phyloP scores from a whole-genome alignment of 2,329 filamentous ascomycete species.

The Cercospora sp. region DNA sequence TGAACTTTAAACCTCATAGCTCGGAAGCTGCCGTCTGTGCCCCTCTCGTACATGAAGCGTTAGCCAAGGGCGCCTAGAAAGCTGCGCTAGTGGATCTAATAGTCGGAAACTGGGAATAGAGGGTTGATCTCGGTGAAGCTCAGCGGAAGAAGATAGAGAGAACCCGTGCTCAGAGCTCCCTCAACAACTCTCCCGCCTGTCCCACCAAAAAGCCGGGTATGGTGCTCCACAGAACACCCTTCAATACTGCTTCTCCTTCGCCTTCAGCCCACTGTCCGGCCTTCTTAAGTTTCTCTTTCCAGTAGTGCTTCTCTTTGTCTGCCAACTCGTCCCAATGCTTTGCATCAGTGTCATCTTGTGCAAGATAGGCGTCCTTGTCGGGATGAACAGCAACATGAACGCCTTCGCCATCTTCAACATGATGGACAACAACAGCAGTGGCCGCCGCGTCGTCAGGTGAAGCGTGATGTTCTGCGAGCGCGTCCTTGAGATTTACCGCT shows the following conservation, averaged over 20 bases:
- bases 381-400: conserved; percentile 40
- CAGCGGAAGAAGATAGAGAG: background rate
- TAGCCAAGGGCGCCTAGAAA: background rate
- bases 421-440: conserved; percentile 44
- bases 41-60: background rate
- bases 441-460: conserved; percentile 26
- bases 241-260: conserved; percentile 75
- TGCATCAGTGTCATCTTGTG: conserved; percentile 48
- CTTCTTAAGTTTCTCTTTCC: conserved; percentile 68
- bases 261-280: conserved; percentile 78
- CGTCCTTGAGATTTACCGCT: conserved; percentile 14
- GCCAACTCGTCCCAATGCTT: conserved; percentile 72
- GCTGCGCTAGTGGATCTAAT: background rate
- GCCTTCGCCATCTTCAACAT: conserved; percentile 40
- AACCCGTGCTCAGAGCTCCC: conserved; percentile 18
- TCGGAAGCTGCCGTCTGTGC: background rate
- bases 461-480: conserved; percentile 26
- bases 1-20: background rate
- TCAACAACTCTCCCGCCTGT: conserved; percentile 35
- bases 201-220: conserved; percentile 55
- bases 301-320: conserved; percentile 62
- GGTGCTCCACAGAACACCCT: conserved; percentile 76
- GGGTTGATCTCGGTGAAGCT: background rate
- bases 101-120: background rate
- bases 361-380: conserved; percentile 46